A percentile compares a stretch with the other conserved stretches of the same genome.
Evolutionary conservation across 2,329 filamentous ascomycete species (phyloP).

Genomic region (Diaporthe sp.): DNA sequence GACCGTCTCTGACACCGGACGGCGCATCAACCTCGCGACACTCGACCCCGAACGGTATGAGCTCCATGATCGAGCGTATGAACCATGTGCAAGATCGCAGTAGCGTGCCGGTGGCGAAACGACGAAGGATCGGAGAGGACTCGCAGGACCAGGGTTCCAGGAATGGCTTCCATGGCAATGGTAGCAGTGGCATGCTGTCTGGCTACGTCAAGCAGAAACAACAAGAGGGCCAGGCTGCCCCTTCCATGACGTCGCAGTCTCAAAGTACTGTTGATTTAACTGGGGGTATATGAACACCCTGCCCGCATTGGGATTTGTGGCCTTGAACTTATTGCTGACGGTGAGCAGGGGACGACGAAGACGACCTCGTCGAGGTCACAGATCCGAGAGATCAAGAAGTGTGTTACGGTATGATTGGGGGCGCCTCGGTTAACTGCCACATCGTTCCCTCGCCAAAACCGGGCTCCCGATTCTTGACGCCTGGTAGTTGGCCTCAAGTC

Average conservation of each 20-base stretch:
- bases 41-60: conserved; percentile 58
- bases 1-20: conserved; percentile 5
- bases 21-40: conserved; percentile 2
- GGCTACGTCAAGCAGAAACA: conserved; percentile 75
- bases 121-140: conserved; percentile 69
- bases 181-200: conserved; percentile 71
- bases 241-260: conserved; percentile 46
- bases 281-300: conserved; percentile 54
- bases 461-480: conserved; percentile 69
- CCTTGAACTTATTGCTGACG: conserved; percentile 38
- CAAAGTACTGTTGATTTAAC: conserved; percentile 69
- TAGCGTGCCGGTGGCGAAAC: conserved; percentile 73
- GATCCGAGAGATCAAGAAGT: conserved; percentile 78
- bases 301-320: background rate
- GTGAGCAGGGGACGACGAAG: conserved; percentile 63
- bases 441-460: conserved; percentile 79
- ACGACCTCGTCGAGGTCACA: conserved; percentile 69
- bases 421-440: conserved; percentile 75
- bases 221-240: conserved; percentile 55
- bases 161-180: conserved; percentile 56
- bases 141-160: conserved; percentile 52
- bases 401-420: conserved; percentile 84
- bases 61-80: conserved; percentile 79
- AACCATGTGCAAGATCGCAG: conserved; percentile 80
- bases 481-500: conserved; percentile 78